A percentile compares a stretch with the other conserved stretches of the same genome.
These are phyloP conservation scores for Alternaria brassicicola DNA, from an alignment of 2,329 filamentous ascomycete genomes.

Conservation along the genomic window DNA sequence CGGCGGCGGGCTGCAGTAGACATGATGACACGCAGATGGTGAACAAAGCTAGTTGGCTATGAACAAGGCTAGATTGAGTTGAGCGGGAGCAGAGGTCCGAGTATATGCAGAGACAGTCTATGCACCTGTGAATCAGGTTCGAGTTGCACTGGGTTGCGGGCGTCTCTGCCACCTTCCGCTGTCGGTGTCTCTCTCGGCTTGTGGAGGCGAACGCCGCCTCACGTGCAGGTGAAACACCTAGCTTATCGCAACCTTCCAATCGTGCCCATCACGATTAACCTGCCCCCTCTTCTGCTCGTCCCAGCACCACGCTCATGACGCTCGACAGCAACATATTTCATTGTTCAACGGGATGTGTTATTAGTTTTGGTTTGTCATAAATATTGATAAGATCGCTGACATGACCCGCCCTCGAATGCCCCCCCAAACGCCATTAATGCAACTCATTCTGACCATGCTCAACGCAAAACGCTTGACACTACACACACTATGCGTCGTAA, in stretches of 20 bases:
- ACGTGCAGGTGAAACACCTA: slow-evolving; percentile 15
- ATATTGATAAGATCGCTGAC: background rate
- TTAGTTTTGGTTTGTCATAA: too few relatives aligned
- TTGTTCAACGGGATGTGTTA: too few relatives aligned
- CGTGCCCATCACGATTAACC: background rate
- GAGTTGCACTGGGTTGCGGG: slow-evolving; percentile 15
- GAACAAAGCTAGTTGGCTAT: background rate
- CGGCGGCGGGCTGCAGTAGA: slow-evolving; percentile 94
- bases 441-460: slow-evolving; percentile 2
- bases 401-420: background rate
- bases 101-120: background rate
- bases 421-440: background rate
- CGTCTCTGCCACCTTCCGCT: slow-evolving; percentile 12
- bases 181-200: slow-evolving; percentile 6
- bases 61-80: background rate
- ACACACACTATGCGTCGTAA: background rate
- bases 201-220: slow-evolving; percentile 22
- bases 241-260: slow-evolving; percentile 9
- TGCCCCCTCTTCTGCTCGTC: background rate
- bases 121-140: slow-evolving; percentile 1
- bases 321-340: background rate
- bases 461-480: background rate
- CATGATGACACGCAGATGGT: slow-evolving; percentile 57
- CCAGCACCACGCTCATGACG: background rate
- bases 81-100: background rate